Conservation (phyloP, 2,329 filamentous ascomycete genomes). For the Microcyclospora pomicola region DNA sequence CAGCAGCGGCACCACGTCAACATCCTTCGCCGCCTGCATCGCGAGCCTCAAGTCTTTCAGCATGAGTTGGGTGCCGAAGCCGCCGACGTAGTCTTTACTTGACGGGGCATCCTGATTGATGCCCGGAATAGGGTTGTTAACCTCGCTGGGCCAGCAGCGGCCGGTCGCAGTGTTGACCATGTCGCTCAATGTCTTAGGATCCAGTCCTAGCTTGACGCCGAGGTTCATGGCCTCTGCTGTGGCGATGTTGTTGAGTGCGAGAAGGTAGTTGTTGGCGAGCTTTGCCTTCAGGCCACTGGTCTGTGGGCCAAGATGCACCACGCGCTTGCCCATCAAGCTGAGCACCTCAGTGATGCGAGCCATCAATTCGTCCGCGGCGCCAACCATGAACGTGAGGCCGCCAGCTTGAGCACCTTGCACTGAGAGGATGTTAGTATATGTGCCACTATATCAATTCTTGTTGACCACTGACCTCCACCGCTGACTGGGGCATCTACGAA, state of each 20-base stretch:
- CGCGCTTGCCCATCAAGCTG: slow-evolving; percentile 69
- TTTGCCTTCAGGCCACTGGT: slow-evolving; percentile 82
- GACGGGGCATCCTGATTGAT: slow-evolving; percentile 67
- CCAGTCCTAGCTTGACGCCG: slow-evolving; percentile 48
- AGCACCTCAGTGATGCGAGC: slow-evolving; percentile 55
- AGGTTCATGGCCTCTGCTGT: slow-evolving; percentile 55
- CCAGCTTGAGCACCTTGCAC: slow-evolving; percentile 69
- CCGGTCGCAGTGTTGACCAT: slow-evolving; percentile 91
- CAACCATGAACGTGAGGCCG: slow-evolving; percentile 92
- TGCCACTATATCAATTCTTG: too few species aligned
- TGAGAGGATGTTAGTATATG: too few species aligned
- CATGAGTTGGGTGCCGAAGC: slow-evolving; percentile 37
- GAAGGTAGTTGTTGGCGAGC: slow-evolving; percentile 91
- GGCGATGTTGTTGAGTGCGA: slow-evolving; percentile 81
- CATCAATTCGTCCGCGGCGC: slow-evolving; percentile 48
- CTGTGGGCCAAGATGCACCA: slow-evolving; percentile 73
- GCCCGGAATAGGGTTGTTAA: slow-evolving; percentile 88
- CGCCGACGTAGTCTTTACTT: slow-evolving; percentile 50
- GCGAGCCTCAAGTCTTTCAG: slow-evolving; percentile 38
- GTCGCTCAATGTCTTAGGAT: slow-evolving; percentile 55
- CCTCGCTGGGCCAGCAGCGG: slow-evolving; percentile 87
- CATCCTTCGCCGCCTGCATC: slow-evolving; percentile 32
- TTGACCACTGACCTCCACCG: slow-evolving; percentile 50
- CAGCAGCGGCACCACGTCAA: slow-evolving; percentile 31
- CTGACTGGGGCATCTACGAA: slow-evolving; percentile 97